Conservation (phyloP, 805 yeast genomes). For the Candida sanyiensis region DNA sequence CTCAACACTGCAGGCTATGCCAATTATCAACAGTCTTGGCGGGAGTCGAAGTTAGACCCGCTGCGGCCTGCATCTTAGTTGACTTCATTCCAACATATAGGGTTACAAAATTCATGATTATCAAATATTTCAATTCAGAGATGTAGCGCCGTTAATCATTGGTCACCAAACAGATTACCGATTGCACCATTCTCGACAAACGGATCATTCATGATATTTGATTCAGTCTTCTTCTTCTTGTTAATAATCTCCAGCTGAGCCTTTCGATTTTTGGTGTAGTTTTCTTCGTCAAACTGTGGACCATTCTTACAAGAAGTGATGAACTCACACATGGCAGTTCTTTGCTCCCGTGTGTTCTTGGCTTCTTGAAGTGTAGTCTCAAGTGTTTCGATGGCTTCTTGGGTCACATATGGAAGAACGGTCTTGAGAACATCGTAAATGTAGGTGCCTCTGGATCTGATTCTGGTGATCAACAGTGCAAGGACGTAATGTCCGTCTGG, state of each 20-base stretch:
- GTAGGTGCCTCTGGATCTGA: constrained; percentile 61
- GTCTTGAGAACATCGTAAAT: constrained; percentile 57
- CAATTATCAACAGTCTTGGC: too few species aligned
- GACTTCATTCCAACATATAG: too few species aligned
- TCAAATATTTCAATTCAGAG: too few species aligned
- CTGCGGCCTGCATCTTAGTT: too few species aligned
- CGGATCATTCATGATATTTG: constrained; percentile 69
- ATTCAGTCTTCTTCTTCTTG: constrained; percentile 40
- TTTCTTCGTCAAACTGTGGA: constrained; percentile 38
- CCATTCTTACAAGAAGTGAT: constrained; percentile 55
- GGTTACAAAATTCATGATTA: too few species aligned
- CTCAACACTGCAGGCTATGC: too few species aligned
- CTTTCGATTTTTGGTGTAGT: constrained; percentile 41
- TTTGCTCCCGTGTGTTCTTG: constrained; percentile 70
- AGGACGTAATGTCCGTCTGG: constrained; percentile 88
- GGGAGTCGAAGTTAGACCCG: too few species aligned
- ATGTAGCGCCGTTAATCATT: too few species aligned
- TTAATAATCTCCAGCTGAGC: constrained; percentile 49
- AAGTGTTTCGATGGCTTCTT: constrained; percentile 55
- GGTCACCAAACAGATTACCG: constrained; percentile 49
- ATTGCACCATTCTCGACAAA: constrained; percentile 63
- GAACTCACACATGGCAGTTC: constrained; percentile 72
- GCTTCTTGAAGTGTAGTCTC: constrained; percentile 59
- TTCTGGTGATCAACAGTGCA: constrained; percentile 69
- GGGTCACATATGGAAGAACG: constrained; percentile 47